phyloP scores from a whole-genome alignment of 768 basidiomycete species.

The Leccinum subtestaceum region DNA sequence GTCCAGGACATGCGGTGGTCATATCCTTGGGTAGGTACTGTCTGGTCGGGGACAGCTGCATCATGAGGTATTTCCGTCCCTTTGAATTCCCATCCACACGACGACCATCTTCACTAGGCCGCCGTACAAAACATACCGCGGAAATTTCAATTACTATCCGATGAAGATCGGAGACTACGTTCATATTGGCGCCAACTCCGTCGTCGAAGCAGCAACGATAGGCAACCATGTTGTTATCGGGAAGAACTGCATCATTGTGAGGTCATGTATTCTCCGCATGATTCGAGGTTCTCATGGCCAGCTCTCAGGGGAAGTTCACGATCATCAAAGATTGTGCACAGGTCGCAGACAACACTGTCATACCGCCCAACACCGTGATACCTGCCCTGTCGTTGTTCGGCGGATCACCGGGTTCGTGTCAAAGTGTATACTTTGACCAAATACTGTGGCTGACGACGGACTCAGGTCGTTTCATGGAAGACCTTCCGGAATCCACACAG shows the following conservation, averaged over 20 bases:
- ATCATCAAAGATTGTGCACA: constrained; percentile 95
- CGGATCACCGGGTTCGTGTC: constrained; percentile 79
- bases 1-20: constrained; percentile 89
- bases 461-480: constrained; percentile 74
- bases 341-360: constrained; percentile 84
- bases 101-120: constrained; percentile 44
- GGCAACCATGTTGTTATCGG: constrained; percentile 95
- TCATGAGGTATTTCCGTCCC: constrained; percentile 60
- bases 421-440: background rate
- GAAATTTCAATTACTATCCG: constrained; percentile 95
- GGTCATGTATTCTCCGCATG: constrained; percentile 23
- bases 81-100: background rate
- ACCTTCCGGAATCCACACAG: constrained; percentile 91
- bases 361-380: constrained; percentile 90
- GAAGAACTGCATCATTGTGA: constrained; percentile 90
- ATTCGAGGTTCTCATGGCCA: background rate
- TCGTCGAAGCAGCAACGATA: constrained; percentile 93
- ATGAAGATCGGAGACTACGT: constrained; percentile 97
- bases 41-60: constrained; percentile 82
- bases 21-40: constrained; percentile 94
- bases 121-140: constrained; percentile 86
- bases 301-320: constrained; percentile 82
- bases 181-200: constrained; percentile 82
- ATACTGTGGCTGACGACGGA: constrained; percentile 3
- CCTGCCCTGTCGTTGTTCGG: constrained; percentile 82